Evolutionary conservation across 2,329 filamentous ascomycete genomes (phyloP).

Genomic region (Pyrenochaeta sp.): DNA sequence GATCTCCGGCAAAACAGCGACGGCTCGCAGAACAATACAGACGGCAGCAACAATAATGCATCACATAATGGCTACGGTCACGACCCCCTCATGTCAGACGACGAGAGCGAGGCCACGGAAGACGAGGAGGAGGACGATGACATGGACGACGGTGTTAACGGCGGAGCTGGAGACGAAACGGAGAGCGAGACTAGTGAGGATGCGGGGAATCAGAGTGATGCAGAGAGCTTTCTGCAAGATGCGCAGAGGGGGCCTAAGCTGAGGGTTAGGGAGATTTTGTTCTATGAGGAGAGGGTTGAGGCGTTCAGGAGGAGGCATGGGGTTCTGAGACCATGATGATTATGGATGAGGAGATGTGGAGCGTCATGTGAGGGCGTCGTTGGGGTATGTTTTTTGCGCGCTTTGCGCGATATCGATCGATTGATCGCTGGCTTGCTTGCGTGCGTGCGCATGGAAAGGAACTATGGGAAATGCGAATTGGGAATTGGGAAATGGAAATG

Average conservation of each 20-base stretch:
- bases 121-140: constrained; percentile 60
- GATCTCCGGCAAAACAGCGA: constrained; percentile 46
- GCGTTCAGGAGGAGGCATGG: constrained; percentile 78
- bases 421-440: too few species aligned
- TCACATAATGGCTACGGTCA: too few species aligned
- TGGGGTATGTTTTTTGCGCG: too few species aligned
- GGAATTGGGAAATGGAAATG: constrained; percentile 8
- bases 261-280: constrained; percentile 77
- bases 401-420: too few species aligned
- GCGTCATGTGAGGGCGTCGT: constrained; percentile 3
- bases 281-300: constrained; percentile 79
- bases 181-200: constrained; percentile 47
- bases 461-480: too few species aligned
- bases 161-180: constrained; percentile 52
- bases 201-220: constrained; percentile 53
- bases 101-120: constrained; percentile 51
- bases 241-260: constrained; percentile 61
- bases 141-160: constrained; percentile 59
- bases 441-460: constrained; percentile 4
- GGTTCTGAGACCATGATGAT: constrained; percentile 38
- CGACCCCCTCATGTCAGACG: constrained; percentile 43
- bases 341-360: too few species aligned
- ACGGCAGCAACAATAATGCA: too few species aligned
- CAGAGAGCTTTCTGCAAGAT: constrained; percentile 61
- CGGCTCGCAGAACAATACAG: too few species aligned